Conservation (phyloP, 306 rosid species). For the Cajanus cajan region DNA sequence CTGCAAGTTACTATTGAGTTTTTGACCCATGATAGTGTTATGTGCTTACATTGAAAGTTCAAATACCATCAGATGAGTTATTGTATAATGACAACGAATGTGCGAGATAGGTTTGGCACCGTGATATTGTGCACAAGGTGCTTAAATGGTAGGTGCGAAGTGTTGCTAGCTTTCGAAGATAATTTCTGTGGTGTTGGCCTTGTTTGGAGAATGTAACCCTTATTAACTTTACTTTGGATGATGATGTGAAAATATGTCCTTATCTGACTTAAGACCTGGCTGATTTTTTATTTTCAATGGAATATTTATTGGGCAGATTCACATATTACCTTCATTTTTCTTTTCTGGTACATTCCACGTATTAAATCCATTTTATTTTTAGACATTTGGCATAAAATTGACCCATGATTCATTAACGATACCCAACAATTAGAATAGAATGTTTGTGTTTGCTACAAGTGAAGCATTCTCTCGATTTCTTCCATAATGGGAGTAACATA, state of each 20-base stretch:
- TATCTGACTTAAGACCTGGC: not conserved
- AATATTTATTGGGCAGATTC: not conserved
- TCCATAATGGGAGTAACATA: not conserved
- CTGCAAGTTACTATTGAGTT: slow-evolving; percentile 26
- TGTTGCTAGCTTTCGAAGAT: not conserved
- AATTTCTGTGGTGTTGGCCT: not conserved
- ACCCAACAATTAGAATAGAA: not conserved
- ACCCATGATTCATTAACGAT: not conserved
- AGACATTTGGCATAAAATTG: not conserved
- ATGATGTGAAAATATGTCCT: not conserved
- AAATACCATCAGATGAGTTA: slow-evolving; percentile 21
- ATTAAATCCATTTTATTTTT: not conserved
- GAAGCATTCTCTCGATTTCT: not conserved
- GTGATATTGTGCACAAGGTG: slow-evolving; percentile 25
- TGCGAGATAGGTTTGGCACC: slow-evolving; percentile 11
- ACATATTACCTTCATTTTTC: not conserved
- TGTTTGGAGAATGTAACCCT: slow-evolving; percentile 7
- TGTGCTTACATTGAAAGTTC: slow-evolving; percentile 13
- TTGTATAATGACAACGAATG: slow-evolving; percentile 22
- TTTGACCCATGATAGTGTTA: slow-evolving; percentile 30
- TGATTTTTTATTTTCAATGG: slow-evolving; percentile 11
- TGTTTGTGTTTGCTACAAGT: not conserved
- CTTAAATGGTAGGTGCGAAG: slow-evolving; percentile 1
- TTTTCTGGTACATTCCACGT: not conserved
- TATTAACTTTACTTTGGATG: slow-evolving; percentile 10